phyloP scores from a whole-genome alignment of 768 basidiomycete genomes.

The Vararia minispora region DNA sequence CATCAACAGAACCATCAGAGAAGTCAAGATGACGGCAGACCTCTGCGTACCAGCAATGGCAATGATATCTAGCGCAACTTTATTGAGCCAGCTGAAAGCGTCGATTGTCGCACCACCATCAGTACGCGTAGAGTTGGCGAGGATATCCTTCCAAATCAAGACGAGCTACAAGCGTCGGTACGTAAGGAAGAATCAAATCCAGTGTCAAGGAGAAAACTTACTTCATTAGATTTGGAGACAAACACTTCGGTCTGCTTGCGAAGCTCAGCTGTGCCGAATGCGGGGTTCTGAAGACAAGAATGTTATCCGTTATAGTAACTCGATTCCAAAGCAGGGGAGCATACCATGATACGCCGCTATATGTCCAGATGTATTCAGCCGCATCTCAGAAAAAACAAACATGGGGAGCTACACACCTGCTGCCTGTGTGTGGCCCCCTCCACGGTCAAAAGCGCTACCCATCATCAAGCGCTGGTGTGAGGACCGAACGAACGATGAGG shows the following conservation, averaged over 20 bases:
- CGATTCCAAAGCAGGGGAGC: conserved; percentile 5
- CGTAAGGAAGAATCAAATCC: background rate
- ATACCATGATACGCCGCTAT: background rate
- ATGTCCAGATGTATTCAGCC: background rate
- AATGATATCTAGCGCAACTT: conserved; percentile 8
- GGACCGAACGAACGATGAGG: too few relatives aligned
- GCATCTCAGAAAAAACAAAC: too few relatives aligned
- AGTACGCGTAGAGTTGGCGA: background rate
- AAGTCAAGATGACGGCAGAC: too few relatives aligned
- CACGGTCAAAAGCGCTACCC: too few relatives aligned
- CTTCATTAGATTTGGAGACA: conserved; percentile 10
- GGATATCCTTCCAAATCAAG: background rate
- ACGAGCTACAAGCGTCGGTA: conserved; percentile 3
- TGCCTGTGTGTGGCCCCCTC: conserved; percentile 5
- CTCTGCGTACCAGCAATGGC: conserved; percentile 8
- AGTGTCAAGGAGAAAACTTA: background rate
- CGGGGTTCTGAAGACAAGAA: conserved; percentile 2
- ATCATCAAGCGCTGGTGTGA: conserved; percentile 5
- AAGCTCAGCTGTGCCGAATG: conserved; percentile 7
- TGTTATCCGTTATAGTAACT: background rate
- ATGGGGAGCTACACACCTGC: conserved; percentile 7
- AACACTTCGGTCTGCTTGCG: conserved; percentile 6
- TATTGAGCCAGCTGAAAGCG: conserved; percentile 6
- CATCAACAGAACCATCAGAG: too few relatives aligned
- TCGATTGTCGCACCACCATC: conserved; percentile 4